These are phyloP conservation scores for Citrus mangshanensis DNA, from an alignment of 345 rosid genomes.

Conservation along the genomic window DNA sequence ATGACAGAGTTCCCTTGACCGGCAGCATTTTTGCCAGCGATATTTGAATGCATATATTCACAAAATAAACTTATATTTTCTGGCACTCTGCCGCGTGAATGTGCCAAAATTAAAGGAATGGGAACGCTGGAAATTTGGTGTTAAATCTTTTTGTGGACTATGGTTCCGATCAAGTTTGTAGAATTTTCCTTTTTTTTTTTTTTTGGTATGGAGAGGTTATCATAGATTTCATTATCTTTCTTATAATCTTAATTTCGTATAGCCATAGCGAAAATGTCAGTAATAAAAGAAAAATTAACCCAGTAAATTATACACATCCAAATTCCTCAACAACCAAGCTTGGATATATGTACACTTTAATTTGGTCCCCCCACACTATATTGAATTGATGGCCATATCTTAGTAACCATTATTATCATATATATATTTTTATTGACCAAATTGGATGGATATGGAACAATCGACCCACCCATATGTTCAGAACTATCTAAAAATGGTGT, in stretches of 20 bases:
- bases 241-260: neutral
- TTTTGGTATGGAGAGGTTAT: neutral
- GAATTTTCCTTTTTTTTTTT: too few species aligned
- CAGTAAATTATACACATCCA: neutral
- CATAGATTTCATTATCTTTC: neutral
- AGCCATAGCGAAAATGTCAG: neutral
- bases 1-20: neutral
- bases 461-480: conserved; percentile 22
- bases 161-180: too few species aligned
- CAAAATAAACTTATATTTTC: neutral
- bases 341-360: neutral
- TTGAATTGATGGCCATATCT: conserved; percentile 14
- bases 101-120: too few species aligned
- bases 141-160: too few species aligned
- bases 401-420: conserved; percentile 11
- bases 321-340: neutral
- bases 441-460: conserved; percentile 18
- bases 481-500: conserved; percentile 18
- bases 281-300: too few species aligned
- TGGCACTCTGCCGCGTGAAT: too few species aligned
- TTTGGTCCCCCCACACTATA: conserved; percentile 15
- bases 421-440: conserved; percentile 14
- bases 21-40: neutral
- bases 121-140: too few species aligned
- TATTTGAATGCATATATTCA: neutral